phyloP scores from a whole-genome alignment of 2,329 filamentous ascomycete species.

The Geosmithia morbida region DNA sequence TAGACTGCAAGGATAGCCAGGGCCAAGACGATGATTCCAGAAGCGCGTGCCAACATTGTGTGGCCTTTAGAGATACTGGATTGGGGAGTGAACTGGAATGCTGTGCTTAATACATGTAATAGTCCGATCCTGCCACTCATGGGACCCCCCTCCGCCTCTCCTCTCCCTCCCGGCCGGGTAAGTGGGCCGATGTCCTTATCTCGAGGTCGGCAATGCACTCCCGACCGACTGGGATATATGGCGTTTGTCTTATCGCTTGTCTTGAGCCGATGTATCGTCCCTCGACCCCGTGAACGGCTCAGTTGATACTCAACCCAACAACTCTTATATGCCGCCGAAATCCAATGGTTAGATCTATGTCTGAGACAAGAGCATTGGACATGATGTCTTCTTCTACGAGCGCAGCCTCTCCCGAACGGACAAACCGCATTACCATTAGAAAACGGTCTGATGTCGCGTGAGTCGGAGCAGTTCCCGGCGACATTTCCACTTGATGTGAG shows the following conservation, averaged over 20 bases:
- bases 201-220: too few species aligned
- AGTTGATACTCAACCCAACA: neutral
- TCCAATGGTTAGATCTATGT: neutral
- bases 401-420: too few species aligned
- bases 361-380: neutral
- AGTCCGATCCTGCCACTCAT: too few species aligned
- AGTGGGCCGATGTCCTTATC: too few species aligned
- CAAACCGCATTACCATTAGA: neutral
- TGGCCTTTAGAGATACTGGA: neutral
- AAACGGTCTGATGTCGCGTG: conserved; percentile 4
- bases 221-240: neutral
- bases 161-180: too few species aligned
- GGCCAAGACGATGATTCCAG: neutral
- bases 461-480: neutral
- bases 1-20: neutral
- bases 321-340: neutral
- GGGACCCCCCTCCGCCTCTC: too few species aligned
- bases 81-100: too few species aligned
- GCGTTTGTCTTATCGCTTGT: neutral
- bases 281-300: conserved; percentile 1
- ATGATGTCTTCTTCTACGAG: neutral
- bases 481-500: neutral
- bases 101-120: too few species aligned
- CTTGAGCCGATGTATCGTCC: neutral
- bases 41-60: neutral